Base-by-base conservation (phyloP, 2,329 filamentous ascomycete species). In the Sclerotinia subarctica region DNA sequence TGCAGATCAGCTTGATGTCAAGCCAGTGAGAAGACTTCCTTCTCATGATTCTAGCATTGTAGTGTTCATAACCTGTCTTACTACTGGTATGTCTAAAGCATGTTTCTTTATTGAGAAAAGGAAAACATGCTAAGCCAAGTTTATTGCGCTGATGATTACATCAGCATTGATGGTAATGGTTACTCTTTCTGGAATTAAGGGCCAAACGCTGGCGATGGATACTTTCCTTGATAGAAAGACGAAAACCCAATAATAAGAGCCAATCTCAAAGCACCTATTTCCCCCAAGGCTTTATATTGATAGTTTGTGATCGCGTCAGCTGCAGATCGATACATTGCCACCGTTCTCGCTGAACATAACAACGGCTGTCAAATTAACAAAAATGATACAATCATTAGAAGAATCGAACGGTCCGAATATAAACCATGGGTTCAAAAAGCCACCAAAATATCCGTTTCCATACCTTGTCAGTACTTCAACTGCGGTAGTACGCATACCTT, bases 1-100 rank as follows among this genome's bases (percentile, higher is more conserved):
- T 56, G 56, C 72, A 74, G 7, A 72, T 63, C 15, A 69, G 44
- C 13, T 69, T 53, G 52, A 74, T 74, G 26, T 74, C 67, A 13
- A 74, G 56, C 24, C 56, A 65, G 13, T 70, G 62, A 29, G 67
- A 73, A n/a, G 4, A 70, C 66, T 13, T 66, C 69, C 15, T 69
- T 62, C 62, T 71, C 62, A 35, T 72, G 56, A 54, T 72, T 73
- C 4, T 58, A 52, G 57, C 71, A 73, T 46, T 69, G 69, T 71
- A 71, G 74, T 71, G 68, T 68, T 70, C 38, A 42, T 42, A n/a
- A 59, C 19, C 15, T 5, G 32, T 6, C 64, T 56, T 57, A 71
- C 71, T 72, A 73, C 13, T 72, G 67, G 67, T 71, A 69, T 44
- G 62, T 68, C 42, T 71, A 29, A 38, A 72, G 63, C 1, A 38